Percentiles rank a stretch among this genome's conserved stretches.
These are phyloP conservation scores for Penicillium riverlandense DNA, from an alignment of 495 filamentous ascomycete genomes.

Conservation along the genomic window DNA sequence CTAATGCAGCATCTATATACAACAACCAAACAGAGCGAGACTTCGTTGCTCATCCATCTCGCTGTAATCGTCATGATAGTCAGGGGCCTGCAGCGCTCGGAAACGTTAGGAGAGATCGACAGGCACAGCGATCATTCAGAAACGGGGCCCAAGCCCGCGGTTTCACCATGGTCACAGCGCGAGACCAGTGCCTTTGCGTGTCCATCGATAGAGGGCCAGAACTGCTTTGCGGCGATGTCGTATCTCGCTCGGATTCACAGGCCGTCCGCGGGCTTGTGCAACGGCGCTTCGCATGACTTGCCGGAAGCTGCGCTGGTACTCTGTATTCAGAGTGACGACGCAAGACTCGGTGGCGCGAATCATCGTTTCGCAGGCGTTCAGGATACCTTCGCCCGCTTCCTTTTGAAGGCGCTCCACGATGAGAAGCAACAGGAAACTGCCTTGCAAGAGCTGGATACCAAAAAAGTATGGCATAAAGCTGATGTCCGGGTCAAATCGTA, in stretches of 20 bases:
- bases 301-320: slow-evolving; percentile 81
- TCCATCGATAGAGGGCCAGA: slow-evolving; percentile 71
- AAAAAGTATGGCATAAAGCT: slow-evolving; percentile 91
- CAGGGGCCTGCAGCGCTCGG: background rate
- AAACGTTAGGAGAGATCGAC: background rate
- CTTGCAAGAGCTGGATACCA: slow-evolving; percentile 77
- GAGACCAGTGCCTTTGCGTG: slow-evolving; percentile 67
- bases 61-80: too few relatives aligned
- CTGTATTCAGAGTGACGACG: slow-evolving; percentile 76
- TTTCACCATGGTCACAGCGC: slow-evolving; percentile 46
- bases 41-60: too few relatives aligned
- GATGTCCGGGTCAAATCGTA: slow-evolving; percentile 77
- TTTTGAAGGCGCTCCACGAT: slow-evolving; percentile 79
- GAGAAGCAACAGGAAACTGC: slow-evolving; percentile 71
- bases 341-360: slow-evolving; percentile 81
- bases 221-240: slow-evolving; percentile 67
- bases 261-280: slow-evolving; percentile 66
- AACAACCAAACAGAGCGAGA: too few relatives aligned
- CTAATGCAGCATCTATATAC: too few relatives aligned
- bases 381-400: slow-evolving; percentile 70
- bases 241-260: slow-evolving; percentile 70
- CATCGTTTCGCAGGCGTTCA: slow-evolving; percentile 80
- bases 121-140: background rate
- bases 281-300: slow-evolving; percentile 79
- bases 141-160: background rate